Conservation (phyloP, 306 rosid species). For the Urtica urens region DNA sequence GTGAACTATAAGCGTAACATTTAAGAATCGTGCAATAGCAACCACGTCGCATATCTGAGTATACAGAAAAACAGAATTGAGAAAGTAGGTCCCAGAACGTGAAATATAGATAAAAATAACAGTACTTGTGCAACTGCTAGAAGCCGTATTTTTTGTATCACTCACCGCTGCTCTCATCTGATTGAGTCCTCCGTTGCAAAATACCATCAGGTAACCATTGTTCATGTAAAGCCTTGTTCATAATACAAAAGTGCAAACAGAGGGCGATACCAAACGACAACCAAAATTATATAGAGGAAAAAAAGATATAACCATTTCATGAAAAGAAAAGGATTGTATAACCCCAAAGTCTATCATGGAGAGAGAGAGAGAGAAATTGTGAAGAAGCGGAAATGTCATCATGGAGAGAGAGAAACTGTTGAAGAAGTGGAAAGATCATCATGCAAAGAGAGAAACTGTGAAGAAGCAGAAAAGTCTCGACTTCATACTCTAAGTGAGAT, state of each 20-base stretch:
- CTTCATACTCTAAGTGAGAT: too few species aligned
- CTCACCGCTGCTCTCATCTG: slow-evolving; percentile 99
- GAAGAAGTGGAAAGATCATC: too few species aligned
- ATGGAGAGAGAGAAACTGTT: too few species aligned
- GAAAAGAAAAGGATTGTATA: background rate
- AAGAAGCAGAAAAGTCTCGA: too few species aligned
- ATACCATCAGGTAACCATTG: slow-evolving; percentile 92
- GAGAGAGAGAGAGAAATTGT: too few species aligned
- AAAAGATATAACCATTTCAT: background rate
- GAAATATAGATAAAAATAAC: background rate
- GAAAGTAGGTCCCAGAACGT: background rate
- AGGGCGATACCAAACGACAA: background rate
- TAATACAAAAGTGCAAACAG: slow-evolving; percentile 5
- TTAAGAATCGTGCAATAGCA: slow-evolving; percentile 75
- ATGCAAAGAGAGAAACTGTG: too few species aligned
- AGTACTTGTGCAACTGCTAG: background rate
- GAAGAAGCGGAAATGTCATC: too few species aligned
- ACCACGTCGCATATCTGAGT: slow-evolving; percentile 95
- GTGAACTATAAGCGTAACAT: slow-evolving; percentile 92
- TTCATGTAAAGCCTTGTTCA: slow-evolving; percentile 66
- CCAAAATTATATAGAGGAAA: background rate
- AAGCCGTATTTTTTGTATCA: slow-evolving; percentile 9
- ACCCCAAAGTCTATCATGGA: too few species aligned
- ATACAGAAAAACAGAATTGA: slow-evolving; percentile 1
- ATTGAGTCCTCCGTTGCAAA: slow-evolving; percentile 92